phyloP scores from a whole-genome alignment of 768 basidiomycete genomes.

The Psilocybe subaeruginosa region DNA sequence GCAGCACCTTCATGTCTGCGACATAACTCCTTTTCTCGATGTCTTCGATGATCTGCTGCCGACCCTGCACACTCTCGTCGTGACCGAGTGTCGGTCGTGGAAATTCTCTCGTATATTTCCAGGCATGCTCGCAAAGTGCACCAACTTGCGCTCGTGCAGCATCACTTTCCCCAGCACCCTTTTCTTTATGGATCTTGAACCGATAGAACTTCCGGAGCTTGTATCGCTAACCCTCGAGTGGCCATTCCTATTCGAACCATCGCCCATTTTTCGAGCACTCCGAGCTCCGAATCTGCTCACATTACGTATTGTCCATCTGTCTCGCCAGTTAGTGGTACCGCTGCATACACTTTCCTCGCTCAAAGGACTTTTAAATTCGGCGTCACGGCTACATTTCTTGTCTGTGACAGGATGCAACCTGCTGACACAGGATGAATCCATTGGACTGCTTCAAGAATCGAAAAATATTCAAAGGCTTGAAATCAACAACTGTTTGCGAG shows the following conservation, averaged over 20 bases:
- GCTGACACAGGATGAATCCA: constrained; percentile 8
- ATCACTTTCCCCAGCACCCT: constrained; percentile 21
- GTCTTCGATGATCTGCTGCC: constrained; percentile 8
- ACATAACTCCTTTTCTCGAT: constrained; percentile 22
- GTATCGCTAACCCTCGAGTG: constrained; percentile 17
- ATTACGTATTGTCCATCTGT: constrained; percentile 15
- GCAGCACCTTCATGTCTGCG: constrained; percentile 19
- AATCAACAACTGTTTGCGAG: constrained; percentile 13
- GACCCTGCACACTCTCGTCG: constrained; percentile 10
- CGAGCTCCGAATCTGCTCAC: constrained; percentile 18
- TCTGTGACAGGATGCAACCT: constrained; percentile 19
- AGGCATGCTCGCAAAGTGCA: constrained; percentile 18
- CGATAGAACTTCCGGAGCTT: constrained; percentile 20
- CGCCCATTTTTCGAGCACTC: constrained; percentile 18
- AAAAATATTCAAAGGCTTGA: constrained; percentile 13
- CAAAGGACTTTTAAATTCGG: constrained; percentile 15
- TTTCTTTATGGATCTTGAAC: constrained; percentile 9
- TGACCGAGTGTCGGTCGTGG: constrained; percentile 18
- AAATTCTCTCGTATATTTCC: constrained; percentile 19
- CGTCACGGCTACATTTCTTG: constrained; percentile 12
- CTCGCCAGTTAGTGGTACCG: constrained; percentile 9
- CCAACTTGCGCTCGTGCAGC: constrained; percentile 17
- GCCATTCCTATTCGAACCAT: constrained; percentile 17
- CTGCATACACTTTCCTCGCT: constrained; percentile 11
- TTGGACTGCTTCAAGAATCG: constrained; percentile 9